Base-by-base conservation (phyloP, 306 rosid species). In the Pterocarpus macrocarpus region DNA sequence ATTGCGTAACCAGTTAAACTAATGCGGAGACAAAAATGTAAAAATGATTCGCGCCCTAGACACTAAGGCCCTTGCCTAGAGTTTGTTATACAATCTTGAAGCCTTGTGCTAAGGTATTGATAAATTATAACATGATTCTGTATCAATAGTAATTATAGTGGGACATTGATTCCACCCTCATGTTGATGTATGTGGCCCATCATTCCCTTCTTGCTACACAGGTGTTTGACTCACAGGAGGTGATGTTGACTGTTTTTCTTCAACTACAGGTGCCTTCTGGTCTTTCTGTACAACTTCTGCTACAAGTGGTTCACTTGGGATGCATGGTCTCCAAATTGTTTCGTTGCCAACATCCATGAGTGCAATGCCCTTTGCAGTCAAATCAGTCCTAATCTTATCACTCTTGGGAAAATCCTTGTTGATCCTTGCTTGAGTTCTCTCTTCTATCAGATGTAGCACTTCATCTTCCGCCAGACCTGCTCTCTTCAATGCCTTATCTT, bases 271-370 rank as follows among this genome's bases (percentile, higher is more conserved):
- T 59, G 69, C 43, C n/a, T 9, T 85, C 63, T 64, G 64, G 15
- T 56, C 79, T 34, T 55, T 59, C 72, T 71, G 88, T 61, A 71
- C 86, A 66, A 52, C 81, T 71, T 74, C 75, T 52, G 76, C 80
- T 17, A 43, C 73, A 77, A 45, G 43, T n/a, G 83, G 83, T 53
- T 82, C 87, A 30, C 50, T 80, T 3, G 88, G 90, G 70, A 87
- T 84, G 85, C 96, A 87, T 67, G 96, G 97, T 77, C 97, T 91
- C 94, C 97, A 91, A 80, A 89, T 71, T 56, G 93, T 89, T 83
- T 92, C 98, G 30, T 81, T 89, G 57, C 97, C 97, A 9, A 90
- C 88, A 76, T 95, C 98, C 98, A 95, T 95, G 9, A 95, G 90
- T 10, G 97, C 91, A 66, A 95, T 92, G 84, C 98, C 98, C 84